Evolutionary conservation across 2,329 filamentous ascomycete genomes (phyloP).

Genomic region (Plectosphaerella cucumerina): DNA sequence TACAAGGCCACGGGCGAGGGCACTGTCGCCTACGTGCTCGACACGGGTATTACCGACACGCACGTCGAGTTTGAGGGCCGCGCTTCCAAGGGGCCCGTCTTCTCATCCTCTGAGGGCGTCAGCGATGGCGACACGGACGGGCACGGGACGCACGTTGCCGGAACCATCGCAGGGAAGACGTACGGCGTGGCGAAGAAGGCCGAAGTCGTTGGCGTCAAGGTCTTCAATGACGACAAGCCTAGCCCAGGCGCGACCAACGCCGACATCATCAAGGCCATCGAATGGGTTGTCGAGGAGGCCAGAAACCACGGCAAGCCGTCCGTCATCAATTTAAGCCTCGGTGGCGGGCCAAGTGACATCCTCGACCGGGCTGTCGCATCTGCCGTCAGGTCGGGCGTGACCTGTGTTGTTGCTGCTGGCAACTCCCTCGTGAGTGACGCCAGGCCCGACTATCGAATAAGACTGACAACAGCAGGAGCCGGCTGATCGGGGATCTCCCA

Average conservation of each 20-base stretch:
- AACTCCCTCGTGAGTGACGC: constrained; percentile 27
- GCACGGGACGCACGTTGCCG: constrained; percentile 42
- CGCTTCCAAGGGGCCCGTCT: constrained; percentile 26
- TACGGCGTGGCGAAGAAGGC: constrained; percentile 42
- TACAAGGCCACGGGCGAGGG: constrained; percentile 15
- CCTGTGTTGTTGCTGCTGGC: constrained; percentile 42
- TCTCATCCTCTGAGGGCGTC: constrained; percentile 25
- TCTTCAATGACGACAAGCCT: constrained; percentile 24
- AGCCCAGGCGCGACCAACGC: constrained; percentile 4
- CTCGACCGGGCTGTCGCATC: constrained; percentile 37
- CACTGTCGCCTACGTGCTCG: constrained; percentile 19
- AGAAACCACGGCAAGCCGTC: constrained; percentile 17
- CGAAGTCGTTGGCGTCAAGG: constrained; percentile 38
- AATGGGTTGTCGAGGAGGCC: constrained; percentile 10
- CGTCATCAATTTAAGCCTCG: constrained; percentile 42
- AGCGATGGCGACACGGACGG: constrained; percentile 27
- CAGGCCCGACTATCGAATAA: constrained; percentile 25
- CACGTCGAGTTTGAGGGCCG: constrained; percentile 36
- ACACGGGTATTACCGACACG: constrained; percentile 17
- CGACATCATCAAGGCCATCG: constrained; percentile 6
- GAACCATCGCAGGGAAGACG: constrained; percentile 35
- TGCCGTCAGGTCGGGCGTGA: constrained; percentile 33
- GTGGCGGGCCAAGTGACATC: constrained; percentile 25
- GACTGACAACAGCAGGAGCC: neutral
- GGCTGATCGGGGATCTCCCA: constrained; percentile 29